Percentiles rank a stretch among this genome's conserved stretches.
phyloP scores from a whole-genome alignment of 805 yeast species.

The Ogataea neopini region DNA sequence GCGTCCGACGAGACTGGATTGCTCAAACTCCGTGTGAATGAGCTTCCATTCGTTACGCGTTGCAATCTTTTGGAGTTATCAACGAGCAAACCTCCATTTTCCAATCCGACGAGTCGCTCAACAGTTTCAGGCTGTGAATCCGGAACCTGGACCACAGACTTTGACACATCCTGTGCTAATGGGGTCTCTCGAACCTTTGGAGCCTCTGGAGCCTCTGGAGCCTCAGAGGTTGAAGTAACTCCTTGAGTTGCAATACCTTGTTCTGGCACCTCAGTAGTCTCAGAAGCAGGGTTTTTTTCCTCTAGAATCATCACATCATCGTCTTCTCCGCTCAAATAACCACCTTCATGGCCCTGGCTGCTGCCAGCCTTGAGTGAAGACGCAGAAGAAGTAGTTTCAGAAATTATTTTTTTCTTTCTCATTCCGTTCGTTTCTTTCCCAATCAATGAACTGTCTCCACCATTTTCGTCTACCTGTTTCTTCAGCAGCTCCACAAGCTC shows the following conservation, averaged over 20 bases:
- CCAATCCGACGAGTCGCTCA: no score
- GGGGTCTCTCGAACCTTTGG: not conserved
- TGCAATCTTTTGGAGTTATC: no score
- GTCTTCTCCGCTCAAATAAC: slow-evolving; percentile 3
- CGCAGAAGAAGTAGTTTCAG: not conserved
- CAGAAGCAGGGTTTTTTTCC: not conserved
- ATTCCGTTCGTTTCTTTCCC: slow-evolving; percentile 26
- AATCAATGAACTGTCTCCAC: slow-evolving; percentile 26
- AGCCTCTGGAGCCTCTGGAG: no score
- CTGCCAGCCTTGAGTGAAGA: not conserved
- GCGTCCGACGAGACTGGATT: not conserved
- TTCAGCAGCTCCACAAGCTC: slow-evolving; percentile 27
- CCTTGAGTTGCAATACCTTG: no score
- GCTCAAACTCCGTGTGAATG: no score
- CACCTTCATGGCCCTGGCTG: not conserved
- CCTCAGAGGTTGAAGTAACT: no score
- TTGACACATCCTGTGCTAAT: not conserved
- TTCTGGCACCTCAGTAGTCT: no score
- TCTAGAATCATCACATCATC: slow-evolving; percentile 13
- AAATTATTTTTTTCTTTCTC: not conserved
- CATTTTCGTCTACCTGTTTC: slow-evolving; percentile 27
- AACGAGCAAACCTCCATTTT: no score
- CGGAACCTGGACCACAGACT: not conserved
- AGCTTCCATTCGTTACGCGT: no score
- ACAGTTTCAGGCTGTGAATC: not conserved